A percentile compares a stretch with the other conserved stretches of the same genome.
phyloP scores from a whole-genome alignment of 148 eudicot genomes.

The Suaeda aralocaspica region DNA sequence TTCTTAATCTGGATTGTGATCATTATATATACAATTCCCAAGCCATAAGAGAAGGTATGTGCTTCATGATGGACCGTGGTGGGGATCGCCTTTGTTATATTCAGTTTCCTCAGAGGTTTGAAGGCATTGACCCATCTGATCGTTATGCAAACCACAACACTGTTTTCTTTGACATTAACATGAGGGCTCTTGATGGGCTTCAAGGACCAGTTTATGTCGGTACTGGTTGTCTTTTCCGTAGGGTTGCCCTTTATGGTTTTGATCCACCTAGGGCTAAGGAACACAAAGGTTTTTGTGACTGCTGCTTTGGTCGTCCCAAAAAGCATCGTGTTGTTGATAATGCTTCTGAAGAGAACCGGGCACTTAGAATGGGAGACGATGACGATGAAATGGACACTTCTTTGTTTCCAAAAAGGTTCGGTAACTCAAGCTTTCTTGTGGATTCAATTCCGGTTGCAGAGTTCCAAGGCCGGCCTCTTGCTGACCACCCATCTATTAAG shows the following conservation, averaged over 20 bases:
- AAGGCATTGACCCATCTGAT: constrained; percentile 94
- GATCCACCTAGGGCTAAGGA: constrained; percentile 86
- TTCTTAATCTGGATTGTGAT: constrained; percentile 87
- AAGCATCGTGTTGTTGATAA: constrained; percentile 25
- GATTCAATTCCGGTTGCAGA: constrained; percentile 92
- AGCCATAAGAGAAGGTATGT: constrained; percentile 94
- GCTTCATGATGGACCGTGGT: constrained; percentile 97
- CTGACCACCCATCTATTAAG: constrained; percentile 84
- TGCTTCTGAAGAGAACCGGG: constrained; percentile 47
- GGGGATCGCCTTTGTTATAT: constrained; percentile 89
- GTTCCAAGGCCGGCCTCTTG: constrained; percentile 86
- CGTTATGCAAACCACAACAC: constrained; percentile 97
- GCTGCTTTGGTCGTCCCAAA: constrained; percentile 50
- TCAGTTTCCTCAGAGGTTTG: constrained; percentile 92
- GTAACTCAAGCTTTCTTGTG: constrained; percentile 67
- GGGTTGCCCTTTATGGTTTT: constrained; percentile 81
- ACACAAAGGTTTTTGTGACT: constrained; percentile 46
- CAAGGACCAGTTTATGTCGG: constrained; percentile 97
- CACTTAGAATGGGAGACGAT: constrained; percentile 60
- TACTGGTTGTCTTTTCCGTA: constrained; percentile 83
- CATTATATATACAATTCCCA: constrained; percentile 88
- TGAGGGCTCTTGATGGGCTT: constrained; percentile 92
- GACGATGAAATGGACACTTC: constrained; percentile 74
- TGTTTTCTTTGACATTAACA: constrained; percentile 88
- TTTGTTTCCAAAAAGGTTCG: constrained; percentile 65